Evolutionary conservation across 345 rosid genomes (phyloP).

Genomic region (Laguncularia racemosa): DNA sequence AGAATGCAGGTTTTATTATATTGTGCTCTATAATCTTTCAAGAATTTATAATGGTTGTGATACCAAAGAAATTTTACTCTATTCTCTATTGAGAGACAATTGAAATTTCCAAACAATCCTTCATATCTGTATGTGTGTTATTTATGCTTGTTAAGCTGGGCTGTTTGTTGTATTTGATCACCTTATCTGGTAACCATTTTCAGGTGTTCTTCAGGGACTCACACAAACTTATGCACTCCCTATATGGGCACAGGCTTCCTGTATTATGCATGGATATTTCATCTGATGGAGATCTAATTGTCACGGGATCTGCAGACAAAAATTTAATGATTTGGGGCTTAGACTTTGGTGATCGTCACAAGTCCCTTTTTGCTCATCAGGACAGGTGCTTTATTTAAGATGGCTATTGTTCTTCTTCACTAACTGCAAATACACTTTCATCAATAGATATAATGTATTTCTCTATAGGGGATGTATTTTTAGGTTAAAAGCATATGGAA

Average conservation of each 20-base stretch:
- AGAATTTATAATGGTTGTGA: too few species aligned
- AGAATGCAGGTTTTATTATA: too few species aligned
- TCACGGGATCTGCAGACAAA: slow-evolving; percentile 94
- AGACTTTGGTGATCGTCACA: slow-evolving; percentile 98
- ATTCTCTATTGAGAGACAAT: too few species aligned
- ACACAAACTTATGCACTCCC: slow-evolving; percentile 69
- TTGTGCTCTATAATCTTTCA: too few species aligned
- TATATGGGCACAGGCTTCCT: slow-evolving; percentile 92
- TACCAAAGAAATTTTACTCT: too few species aligned
- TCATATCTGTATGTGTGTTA: too few species aligned
- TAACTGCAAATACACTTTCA: slow-evolving; percentile 6
- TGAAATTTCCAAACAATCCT: too few species aligned
- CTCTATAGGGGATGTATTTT: too few species aligned
- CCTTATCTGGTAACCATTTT: slow-evolving; percentile 1
- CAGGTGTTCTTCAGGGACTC: slow-evolving; percentile 97
- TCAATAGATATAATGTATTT: neutral
- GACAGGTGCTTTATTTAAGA: slow-evolving; percentile 48
- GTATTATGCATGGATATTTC: slow-evolving; percentile 93
- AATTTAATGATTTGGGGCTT: slow-evolving; percentile 95
- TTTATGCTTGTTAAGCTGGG: too few species aligned
- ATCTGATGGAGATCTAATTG: slow-evolving; percentile 91
- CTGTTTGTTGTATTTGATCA: neutral
- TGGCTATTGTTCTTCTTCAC: neutral
- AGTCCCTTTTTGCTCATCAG: slow-evolving; percentile 88
- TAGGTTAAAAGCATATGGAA: too few species aligned